A percentile compares a stretch with the other conserved stretches of the same genome.
These are phyloP conservation scores for Rhizopogon rudus DNA, from an alignment of 768 basidiomycete species.

Conservation along the genomic window DNA sequence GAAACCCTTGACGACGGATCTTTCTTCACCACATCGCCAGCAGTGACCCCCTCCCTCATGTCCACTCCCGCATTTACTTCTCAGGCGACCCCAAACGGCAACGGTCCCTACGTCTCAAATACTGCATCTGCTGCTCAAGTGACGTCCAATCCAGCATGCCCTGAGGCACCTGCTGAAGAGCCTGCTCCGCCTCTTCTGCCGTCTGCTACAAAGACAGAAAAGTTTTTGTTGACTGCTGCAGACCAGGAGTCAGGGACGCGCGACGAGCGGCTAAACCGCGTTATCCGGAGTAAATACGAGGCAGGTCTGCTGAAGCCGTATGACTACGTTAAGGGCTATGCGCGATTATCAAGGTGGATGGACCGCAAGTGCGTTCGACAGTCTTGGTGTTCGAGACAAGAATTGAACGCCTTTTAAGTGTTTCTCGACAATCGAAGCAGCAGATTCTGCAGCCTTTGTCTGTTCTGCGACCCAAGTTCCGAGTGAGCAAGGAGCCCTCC, in stretches of 20 bases:
- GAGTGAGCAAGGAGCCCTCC: constrained; percentile 39
- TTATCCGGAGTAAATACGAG: constrained; percentile 95
- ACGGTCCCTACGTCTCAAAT: constrained; percentile 12
- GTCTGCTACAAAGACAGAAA: constrained; percentile 77
- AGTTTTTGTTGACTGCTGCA: constrained; percentile 88
- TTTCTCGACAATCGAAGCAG: constrained; percentile 87
- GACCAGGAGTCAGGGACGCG: constrained; percentile 91
- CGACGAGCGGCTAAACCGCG: constrained; percentile 83
- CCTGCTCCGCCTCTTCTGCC: constrained; percentile 54
- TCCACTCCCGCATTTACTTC: constrained; percentile 31
- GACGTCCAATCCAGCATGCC: constrained; percentile 19
- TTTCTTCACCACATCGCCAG: constrained; percentile 65
- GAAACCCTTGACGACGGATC: constrained; percentile 83
- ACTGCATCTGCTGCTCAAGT: constrained; percentile 14
- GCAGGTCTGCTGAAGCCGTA: constrained; percentile 93
- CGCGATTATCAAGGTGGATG: constrained; percentile 91
- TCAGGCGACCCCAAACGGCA: constrained; percentile 4
- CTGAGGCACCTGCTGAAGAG: constrained; percentile 29
- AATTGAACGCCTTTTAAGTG: constrained; percentile 36
- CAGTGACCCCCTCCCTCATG: constrained; percentile 45
- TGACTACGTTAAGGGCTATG: constrained; percentile 95
- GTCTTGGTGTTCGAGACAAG: background rate
- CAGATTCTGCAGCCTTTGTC: constrained; percentile 88
- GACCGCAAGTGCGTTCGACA: constrained; percentile 65
- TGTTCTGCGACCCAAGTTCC: constrained; percentile 79